Conservation (phyloP, 2,329 filamentous ascomycete genomes). For the Zymoseptoria crescenta region DNA sequence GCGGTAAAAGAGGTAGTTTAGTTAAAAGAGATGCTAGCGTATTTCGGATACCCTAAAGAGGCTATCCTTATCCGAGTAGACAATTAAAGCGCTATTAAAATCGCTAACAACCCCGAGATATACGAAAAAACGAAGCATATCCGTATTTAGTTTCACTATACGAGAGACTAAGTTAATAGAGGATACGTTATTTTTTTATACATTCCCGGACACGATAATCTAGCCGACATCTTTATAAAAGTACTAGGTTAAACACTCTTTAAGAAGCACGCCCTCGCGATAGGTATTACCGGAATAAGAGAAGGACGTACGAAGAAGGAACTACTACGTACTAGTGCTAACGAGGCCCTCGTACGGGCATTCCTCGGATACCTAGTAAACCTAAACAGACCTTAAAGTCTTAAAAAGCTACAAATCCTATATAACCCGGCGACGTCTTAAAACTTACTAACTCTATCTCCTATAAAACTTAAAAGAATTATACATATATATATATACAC, state of each 20-base stretch:
- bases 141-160: background rate
- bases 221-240: slow-evolving; percentile 4
- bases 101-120: background rate
- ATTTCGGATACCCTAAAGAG: background rate
- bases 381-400: too few species aligned
- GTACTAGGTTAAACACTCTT: background rate
- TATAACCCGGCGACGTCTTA: too few species aligned
- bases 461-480: too few species aligned
- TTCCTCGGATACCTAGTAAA: too few species aligned
- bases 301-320: too few species aligned
- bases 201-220: slow-evolving; percentile 1
- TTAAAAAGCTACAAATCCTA: too few species aligned
- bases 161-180: background rate
- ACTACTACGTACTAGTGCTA: too few species aligned
- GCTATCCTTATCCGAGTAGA: background rate
- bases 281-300: too few species aligned
- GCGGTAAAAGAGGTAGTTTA: background rate
- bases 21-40: background rate
- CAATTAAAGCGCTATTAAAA: background rate
- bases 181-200: background rate
- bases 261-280: background rate
- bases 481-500: too few species aligned
- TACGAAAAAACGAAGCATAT: background rate
- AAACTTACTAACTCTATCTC: too few species aligned
- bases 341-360: too few species aligned